Base-by-base conservation (phyloP, 495 filamentous ascomycete genomes). In the Neurospora sp. region DNA sequence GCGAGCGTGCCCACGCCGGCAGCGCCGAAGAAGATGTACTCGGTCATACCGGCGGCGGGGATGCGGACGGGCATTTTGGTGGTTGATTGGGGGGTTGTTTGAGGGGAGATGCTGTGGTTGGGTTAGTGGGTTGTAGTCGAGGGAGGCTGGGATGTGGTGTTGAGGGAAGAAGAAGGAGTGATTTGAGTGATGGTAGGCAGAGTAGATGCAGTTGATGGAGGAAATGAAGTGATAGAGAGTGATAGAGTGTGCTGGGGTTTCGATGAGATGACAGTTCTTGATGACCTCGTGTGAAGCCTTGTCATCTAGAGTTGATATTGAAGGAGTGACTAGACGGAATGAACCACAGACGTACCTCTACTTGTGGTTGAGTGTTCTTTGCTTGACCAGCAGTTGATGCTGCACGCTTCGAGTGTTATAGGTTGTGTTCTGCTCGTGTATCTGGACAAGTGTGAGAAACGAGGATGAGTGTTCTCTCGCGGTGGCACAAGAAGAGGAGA, bases 21-120 rank as follows among this genome's bases (percentile, higher is more conserved):
- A 31, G 82, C 75, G 68, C 82, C 81, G 75, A 84, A 83, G 75
- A 76, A 80, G 73, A 84, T 76, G 48, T 82, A 74, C 77, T 86
- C 84, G 39, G 77, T 79, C 12, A 76, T 69, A 69, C 76, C 74
- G 72, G 83, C 80, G 53, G 74, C 79, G 76, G 85, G 84, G 73
- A 86, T 79, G 73, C 84, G 81, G 80, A 85, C 77, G 61, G 82
- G 82, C 85, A 87, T 86, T 73, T 74, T 85, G 74, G 20, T 38
- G 70, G 61, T 69, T 72, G 41, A 37, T 72, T 69, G 35, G 16
- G 38, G 40, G 46, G 37, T 74, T 69, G 69, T 53, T 35, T 27
- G 12, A 9, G 14, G 68, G 18, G 18, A 46, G 46, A n/a, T 53
- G 71, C 22, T 74, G 41, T 40, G 2, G 53, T 14, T 61, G 68